phyloP scores from a whole-genome alignment of 176 grass and related monocot genomes.

The Raddia distichophylla region DNA sequence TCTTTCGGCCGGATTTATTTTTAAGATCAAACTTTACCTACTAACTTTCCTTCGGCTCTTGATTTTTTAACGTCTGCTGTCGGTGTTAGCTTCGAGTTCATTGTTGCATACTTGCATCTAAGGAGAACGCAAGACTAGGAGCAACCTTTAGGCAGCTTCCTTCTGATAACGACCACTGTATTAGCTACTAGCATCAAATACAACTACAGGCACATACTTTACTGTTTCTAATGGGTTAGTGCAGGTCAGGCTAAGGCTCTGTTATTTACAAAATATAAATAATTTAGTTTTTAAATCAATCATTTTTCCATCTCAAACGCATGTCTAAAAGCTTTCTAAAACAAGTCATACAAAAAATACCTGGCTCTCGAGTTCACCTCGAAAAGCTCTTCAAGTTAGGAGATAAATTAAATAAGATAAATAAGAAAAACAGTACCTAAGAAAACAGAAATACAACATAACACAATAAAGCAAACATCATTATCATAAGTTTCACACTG shows the following conservation, averaged over 20 bases:
- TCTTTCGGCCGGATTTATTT: slow-evolving; percentile 28
- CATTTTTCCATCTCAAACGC: too few species aligned
- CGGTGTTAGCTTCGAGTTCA: neutral
- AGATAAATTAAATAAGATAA: too few species aligned
- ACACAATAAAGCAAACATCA: too few species aligned
- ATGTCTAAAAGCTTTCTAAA: too few species aligned
- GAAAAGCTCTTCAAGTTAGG: too few species aligned
- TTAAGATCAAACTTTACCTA: neutral
- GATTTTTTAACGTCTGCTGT: neutral
- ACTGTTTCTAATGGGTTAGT: neutral
- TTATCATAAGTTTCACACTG: too few species aligned
- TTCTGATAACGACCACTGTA: neutral
- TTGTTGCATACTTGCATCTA: neutral
- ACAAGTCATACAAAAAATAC: too few species aligned
- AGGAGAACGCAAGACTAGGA: slow-evolving; percentile 17
- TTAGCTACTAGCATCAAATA: neutral
- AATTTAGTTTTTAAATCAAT: too few species aligned
- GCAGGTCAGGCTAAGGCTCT: neutral
- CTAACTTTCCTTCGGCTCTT: neutral
- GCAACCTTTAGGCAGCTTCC: neutral
- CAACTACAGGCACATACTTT: neutral
- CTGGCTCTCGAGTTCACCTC: too few species aligned
- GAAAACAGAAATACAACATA: neutral
- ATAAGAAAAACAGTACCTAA: too few species aligned
- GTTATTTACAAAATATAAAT: too few species aligned